Evolutionary conservation across 1,284 basidiomycete genomes (phyloP).

Genomic region (Leccinum insolens): DNA sequence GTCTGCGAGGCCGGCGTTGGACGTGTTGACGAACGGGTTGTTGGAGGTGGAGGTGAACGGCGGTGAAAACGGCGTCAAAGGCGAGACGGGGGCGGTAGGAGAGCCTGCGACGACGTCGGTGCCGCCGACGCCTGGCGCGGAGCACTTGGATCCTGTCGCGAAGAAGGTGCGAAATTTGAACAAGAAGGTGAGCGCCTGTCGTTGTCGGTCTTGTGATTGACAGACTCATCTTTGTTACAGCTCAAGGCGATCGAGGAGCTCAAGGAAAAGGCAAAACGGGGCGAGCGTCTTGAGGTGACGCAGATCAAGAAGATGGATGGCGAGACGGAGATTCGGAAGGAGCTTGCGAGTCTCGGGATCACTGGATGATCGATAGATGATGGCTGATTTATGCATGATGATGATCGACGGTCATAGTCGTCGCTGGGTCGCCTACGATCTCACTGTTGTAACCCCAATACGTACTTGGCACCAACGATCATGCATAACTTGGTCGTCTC

Average conservation of each 20-base stretch:
- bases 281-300: constrained; percentile 90
- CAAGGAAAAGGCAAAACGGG: constrained; percentile 85
- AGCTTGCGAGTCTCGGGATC: constrained; percentile 51
- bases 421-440: neutral
- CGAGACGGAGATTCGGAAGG: constrained; percentile 81
- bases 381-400: neutral
- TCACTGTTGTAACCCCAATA: neutral
- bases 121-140: constrained; percentile 61
- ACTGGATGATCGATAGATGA: constrained; percentile 16
- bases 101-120: constrained; percentile 39
- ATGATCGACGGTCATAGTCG: neutral
- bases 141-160: constrained; percentile 75
- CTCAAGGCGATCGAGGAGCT: constrained; percentile 96
- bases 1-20: constrained; percentile 38
- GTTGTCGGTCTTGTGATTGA: constrained; percentile 9
- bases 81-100: neutral
- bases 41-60: neutral
- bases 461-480: neutral
- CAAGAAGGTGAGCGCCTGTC: constrained; percentile 73
- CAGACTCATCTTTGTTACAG: constrained; percentile 41
- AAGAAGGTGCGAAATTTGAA: constrained; percentile 94
- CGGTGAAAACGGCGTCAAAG: neutral
- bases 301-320: constrained; percentile 95
- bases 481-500: neutral
- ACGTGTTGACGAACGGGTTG: constrained; percentile 35